Evolutionary conservation across 495 filamentous ascomycete species (phyloP).

Genomic region (Trichodelitschia bisporula): DNA sequence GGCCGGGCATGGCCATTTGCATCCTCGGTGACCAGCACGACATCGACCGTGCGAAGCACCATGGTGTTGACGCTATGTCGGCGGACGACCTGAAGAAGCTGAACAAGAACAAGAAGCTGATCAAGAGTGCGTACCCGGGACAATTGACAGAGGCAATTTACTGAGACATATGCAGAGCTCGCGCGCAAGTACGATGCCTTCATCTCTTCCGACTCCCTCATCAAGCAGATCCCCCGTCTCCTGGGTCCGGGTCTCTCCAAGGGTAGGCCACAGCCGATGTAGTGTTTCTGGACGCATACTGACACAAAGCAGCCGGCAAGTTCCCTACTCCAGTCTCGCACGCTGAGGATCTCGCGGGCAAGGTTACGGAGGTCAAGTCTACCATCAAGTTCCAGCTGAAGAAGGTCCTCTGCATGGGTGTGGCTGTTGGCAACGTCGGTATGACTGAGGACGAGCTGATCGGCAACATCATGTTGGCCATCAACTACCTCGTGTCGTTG

Average conservation of each 20-base stretch:
- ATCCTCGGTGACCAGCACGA: conserved; percentile 99
- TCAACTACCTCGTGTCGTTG: conserved; percentile 97
- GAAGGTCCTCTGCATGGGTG: conserved; percentile 99
- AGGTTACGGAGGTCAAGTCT: conserved; percentile 97
- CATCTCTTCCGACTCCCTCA: conserved; percentile 79
- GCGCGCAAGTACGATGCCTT: conserved; percentile 99
- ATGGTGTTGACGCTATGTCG: conserved; percentile 90
- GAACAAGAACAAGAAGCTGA: conserved; percentile 99
- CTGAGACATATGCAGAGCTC: conserved; percentile 27
- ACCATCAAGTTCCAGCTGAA: conserved; percentile 99
- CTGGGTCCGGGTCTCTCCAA: conserved; percentile 95
- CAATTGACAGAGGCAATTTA: too few relatives aligned
- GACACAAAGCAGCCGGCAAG: conserved; percentile 52
- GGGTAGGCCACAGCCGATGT: too few relatives aligned
- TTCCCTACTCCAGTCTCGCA: conserved; percentile 97
- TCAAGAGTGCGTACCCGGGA: conserved; percentile 69
- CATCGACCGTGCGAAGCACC: conserved; percentile 98
- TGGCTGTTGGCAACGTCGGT: conserved; percentile 90
- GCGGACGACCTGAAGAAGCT: conserved; percentile 98
- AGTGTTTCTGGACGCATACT: conserved; percentile 10
- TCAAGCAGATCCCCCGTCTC: conserved; percentile 99
- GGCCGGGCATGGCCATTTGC: conserved; percentile 85
- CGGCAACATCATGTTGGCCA: conserved; percentile 89
- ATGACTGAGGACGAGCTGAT: conserved; percentile 94
- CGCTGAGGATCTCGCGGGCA: conserved; percentile 69